Conservation (phyloP, 257 asterid species). For the Nicotiana knightiana region DNA sequence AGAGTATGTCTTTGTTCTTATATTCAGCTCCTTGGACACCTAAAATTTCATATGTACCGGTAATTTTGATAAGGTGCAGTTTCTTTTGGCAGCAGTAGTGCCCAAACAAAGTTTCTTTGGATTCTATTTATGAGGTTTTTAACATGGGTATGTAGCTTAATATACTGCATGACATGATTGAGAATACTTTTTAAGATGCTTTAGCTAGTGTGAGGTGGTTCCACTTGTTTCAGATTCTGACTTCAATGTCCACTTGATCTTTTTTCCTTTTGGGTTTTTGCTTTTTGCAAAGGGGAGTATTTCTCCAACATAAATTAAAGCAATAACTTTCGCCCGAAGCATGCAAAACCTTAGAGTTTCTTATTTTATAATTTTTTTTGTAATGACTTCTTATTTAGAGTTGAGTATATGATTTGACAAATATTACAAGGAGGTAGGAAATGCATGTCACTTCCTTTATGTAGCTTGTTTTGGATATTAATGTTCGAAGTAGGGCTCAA, state of each 20-base stretch:
- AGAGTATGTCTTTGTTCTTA: too few species aligned
- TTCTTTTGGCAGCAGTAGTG: too few species aligned
- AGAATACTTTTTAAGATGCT: too few species aligned
- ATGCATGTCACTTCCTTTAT: neutral
- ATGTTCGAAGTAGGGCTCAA: neutral
- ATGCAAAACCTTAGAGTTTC: neutral
- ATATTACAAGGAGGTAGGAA: neutral
- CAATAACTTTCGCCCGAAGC: neutral
- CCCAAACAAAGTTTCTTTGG: too few species aligned
- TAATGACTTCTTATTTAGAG: neutral
- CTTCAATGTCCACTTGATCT: neutral
- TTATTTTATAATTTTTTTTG: neutral
- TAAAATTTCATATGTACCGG: too few species aligned
- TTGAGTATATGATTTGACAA: neutral
- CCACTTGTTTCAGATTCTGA: too few species aligned
- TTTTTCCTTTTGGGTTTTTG: neutral
- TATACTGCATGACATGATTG: too few species aligned
- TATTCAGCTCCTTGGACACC: too few species aligned
- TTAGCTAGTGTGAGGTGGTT: neutral
- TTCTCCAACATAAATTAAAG: neutral
- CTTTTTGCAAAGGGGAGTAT: neutral
- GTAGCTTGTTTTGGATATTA: neutral
- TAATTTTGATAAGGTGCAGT: too few species aligned
- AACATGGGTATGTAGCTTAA: too few species aligned
- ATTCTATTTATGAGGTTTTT: too few species aligned